Base-by-base conservation (phyloP, 2,329 filamentous ascomycete genomes). In the Rhexocercosporidium sp. region DNA sequence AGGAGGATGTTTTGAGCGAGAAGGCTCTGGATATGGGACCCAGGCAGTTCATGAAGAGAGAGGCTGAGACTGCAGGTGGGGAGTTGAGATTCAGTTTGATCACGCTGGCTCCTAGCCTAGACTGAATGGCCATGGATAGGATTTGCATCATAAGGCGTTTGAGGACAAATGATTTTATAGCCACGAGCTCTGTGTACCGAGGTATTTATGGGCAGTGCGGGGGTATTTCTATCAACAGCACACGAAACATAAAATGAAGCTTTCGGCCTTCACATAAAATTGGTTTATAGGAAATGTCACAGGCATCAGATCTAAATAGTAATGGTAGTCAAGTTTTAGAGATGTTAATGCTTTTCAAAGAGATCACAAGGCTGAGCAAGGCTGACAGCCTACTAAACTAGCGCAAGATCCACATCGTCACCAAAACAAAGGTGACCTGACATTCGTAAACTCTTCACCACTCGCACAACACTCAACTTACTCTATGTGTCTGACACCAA, bases 1-100 rank as follows among this genome's bases (percentile, higher is more conserved):
- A 84, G 41, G 91, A 94, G 78, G 92, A 95, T 79, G 88, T 93
- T 51, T 78, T 94, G 72, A 93, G 92, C 76, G 86, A 92, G 65
- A 90, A 87, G 79, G 95, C 93, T 11, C 81, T 97, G 75, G 84
- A 89, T 46, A 79, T 94, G 75, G 94, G 94, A 3, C 69, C 72
- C 11, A 70, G 73, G 41, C 71, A 1, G 84, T 90, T 76, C 60
- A 51, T 76, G 49, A 72, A 72, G 64, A 69, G 74, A 53, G 75
- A 76, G 57, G 72, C 64, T 20, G 71, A 73, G 34, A 53, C 60
- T 47, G 71, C 70, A 3, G 70, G 69, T 25, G 74, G 71, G 12
- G 75, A 77, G 46, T 39, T 76, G 66, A 72, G 75, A 39, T 77
- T 77, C 57, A 77, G 75, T 62, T 60, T 76, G 66, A 73, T 76